Base-by-base conservation (phyloP, 176 grass and related monocot species). In the Carex kokanica region DNA sequence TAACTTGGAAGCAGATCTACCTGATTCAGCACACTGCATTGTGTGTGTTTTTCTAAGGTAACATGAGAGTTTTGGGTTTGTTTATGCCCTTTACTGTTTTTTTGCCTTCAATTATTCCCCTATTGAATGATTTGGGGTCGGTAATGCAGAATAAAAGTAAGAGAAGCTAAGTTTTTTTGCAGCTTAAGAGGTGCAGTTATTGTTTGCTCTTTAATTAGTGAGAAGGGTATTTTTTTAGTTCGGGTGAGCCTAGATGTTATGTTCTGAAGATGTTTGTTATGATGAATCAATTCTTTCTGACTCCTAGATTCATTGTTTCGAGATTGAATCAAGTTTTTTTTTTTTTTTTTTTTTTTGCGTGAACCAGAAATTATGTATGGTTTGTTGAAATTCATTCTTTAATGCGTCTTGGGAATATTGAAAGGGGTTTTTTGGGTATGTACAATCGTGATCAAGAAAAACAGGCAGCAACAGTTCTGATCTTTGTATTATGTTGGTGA, bases 1-100 rank as follows among this genome's bases (percentile, higher is more conserved):
- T 82, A 82, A 82, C 61, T 52, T 82, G 59, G 79, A 82, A 65
- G 80, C 57, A 63, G 54, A 81, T 81, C 59, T 81, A 64, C 60
- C 41, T 11, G 41, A 82, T 82, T 53, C 14, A 18, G 47, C 60
- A 65, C 23, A 40, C 23, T 51, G 17, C 38, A 67, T 66, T 82
- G 20, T 82, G 57, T 67, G 80, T 13, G 20, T 38, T 18, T 82
- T 63, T 56, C 40, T 65, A 49, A 82, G 80, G 60, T 54, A 68
- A 31, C 61, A 82, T 78, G 23, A 51, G 60, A 82, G 80, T 29
- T 82, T 82, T 67, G 40, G 80, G 80, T 82, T 15, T 16, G 27
- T 80, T 60, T 59, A 27, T 82, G 32, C 57, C 60, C 60, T 5
- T 68, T 51, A 31, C 41, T 53, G 17, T 45, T 60, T 64, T 81